These are phyloP conservation scores for Pelargonium nanum DNA, from an alignment of 345 rosid genomes.

Conservation along the genomic window DNA sequence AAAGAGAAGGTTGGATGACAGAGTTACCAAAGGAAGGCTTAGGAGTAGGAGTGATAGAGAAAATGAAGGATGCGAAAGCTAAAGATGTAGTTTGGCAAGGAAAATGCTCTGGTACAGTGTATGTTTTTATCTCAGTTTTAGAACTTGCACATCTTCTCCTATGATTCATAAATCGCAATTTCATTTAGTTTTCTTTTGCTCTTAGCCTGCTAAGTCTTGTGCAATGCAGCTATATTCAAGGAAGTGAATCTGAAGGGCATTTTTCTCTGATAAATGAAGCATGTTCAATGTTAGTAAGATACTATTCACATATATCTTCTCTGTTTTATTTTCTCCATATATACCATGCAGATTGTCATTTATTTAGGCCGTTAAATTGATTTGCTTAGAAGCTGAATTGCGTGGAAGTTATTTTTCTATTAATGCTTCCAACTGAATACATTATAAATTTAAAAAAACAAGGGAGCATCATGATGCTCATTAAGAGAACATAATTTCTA, in stretches of 20 bases:
- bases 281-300: slow-evolving; percentile 91
- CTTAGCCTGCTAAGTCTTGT: background rate
- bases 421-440: no score
- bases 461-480: no score
- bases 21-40: slow-evolving; percentile 59
- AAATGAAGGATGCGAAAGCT: slow-evolving; percentile 60
- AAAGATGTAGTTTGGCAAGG: slow-evolving; percentile 86
- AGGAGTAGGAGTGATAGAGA: slow-evolving; percentile 48
- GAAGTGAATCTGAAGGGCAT: slow-evolving; percentile 85
- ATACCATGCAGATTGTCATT: no score
- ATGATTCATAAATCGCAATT: slow-evolving; percentile 1
- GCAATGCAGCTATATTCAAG: slow-evolving; percentile 69
- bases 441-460: no score
- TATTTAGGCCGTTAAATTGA: no score
- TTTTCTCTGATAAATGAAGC: slow-evolving; percentile 90
- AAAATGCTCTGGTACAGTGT: slow-evolving; percentile 99
- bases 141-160: background rate
- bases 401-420: no score
- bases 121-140: slow-evolving; percentile 33
- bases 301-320: slow-evolving; percentile 8
- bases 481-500: no score
- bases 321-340: background rate
- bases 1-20: slow-evolving; percentile 47
- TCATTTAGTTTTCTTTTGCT: background rate
- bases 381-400: no score